Evolutionary conservation across 2,329 filamentous ascomycete genomes (phyloP), one percentile per base, ranked within the genome.

Genomic region (Fusarium buharicum): DNA sequence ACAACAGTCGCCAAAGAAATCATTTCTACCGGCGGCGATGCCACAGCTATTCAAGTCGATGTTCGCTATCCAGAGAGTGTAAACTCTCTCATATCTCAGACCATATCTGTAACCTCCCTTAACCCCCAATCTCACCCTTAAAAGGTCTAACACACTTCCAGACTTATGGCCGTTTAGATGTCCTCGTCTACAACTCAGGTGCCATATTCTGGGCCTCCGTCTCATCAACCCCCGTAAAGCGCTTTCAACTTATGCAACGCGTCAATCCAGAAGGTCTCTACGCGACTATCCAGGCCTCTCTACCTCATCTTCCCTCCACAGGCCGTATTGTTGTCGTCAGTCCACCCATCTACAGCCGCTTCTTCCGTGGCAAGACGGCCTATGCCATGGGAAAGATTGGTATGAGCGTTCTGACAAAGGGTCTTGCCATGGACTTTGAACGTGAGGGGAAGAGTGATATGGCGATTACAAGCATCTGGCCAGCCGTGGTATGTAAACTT

Each of bases 151-250:
- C 56, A 51, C 20, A 44, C 4, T 6, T 12, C 38, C 41, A 85
- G 68, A 79, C 74, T 5, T 89, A 90, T 68, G 82, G 82, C 38
- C 84, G 83, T 18, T 78, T 96, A 4, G 91, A 95, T 72, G 88
- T 90, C 1, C 76, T 96, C 3, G 75, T 95, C 44, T 96, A 96
- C 79, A 96, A 95, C 73, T 88, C 89, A 0, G 92, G 92, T 36
- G 92, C 92, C 3, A 93, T 96, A 65, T 95, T 89, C 88, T 94
- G 91, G 91, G 84, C 89, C 0, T 84, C 89, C 2, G 86, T 96
- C 0, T 83, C 87, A 47, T 84, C 87, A 41, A 94, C 91, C 0
- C 88, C 90, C 0, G 78, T 90, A 63, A 90, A 89, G 74, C 84
- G 90, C n/a, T 94, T 92, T 77, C 86, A 87, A 73, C 83, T 90